Percentiles rank a stretch among this genome's conserved stretches.
Evolutionary conservation across 805 yeast species (phyloP).

Genomic region (Maudiozyma barnettii): DNA sequence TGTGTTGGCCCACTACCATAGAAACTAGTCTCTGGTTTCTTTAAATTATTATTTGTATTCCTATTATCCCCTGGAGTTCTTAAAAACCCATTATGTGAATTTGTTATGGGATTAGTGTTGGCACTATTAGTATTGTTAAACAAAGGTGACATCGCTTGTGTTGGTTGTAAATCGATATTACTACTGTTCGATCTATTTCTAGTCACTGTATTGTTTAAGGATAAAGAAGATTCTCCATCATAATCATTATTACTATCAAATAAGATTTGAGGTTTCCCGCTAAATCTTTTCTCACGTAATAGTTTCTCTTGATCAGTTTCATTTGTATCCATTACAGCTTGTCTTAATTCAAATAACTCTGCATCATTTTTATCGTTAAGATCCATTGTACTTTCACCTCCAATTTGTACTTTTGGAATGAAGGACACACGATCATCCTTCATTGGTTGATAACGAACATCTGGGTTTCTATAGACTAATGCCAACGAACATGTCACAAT

Average conservation of each 20-base stretch:
- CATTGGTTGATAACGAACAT: conserved; percentile 90
- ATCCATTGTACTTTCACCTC: conserved; percentile 16
- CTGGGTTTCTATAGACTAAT: conserved; percentile 82
- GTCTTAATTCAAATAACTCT: conserved; percentile 29
- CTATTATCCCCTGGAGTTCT: conserved; percentile 6
- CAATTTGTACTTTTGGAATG: conserved; percentile 54
- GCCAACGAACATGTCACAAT: conserved; percentile 83
- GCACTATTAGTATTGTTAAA: conserved; percentile 9
- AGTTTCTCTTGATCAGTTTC: conserved; percentile 26
- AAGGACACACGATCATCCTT: conserved; percentile 95
- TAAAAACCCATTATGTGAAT: conserved; percentile 7
- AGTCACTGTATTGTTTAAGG: neutral
- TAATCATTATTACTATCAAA: conserved; percentile 2
- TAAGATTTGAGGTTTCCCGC: conserved; percentile 5
- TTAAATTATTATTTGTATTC: conserved; percentile 10
- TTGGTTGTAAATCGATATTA: conserved; percentile 10
- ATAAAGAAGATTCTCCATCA: neutral
- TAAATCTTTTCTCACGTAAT: conserved; percentile 16
- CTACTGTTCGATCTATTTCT: conserved; percentile 1
- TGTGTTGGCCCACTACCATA: conserved; percentile 12
- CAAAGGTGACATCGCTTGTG: conserved; percentile 25
- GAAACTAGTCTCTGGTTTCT: conserved; percentile 27
- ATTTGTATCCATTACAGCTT: conserved; percentile 30
- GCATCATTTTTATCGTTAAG: conserved; percentile 22
- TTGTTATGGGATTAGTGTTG: neutral